Evolutionary conservation across 768 basidiomycete genomes (phyloP), one percentile per base, ranked within the genome.

Genomic region (Leccinum subgranulosum): DNA sequence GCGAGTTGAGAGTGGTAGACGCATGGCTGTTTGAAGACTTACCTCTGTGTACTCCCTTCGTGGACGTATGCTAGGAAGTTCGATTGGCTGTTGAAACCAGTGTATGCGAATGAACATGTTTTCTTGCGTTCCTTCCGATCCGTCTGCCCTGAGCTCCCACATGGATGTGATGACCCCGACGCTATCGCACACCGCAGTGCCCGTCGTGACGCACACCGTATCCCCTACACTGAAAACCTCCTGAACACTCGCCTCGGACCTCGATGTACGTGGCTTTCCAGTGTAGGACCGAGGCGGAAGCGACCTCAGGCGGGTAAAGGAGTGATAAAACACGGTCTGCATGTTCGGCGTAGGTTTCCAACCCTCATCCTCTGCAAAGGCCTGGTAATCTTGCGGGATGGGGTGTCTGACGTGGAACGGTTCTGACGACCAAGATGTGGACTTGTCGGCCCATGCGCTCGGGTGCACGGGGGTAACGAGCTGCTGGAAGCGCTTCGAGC

Each of bases 11-110:
- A 60, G 12, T 19, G 47, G 46, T 46, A 27, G 47, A 49, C 53
- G 21, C 4, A 21, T 4, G 33, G 39, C 12, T 14, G 23, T 10
- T 47, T n/a, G 15, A 55, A 14, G 9, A 66, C 79, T 49, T 55
- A 90, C 90, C 72, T 86, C 79, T 47, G 74, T 64, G 67, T 86
- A 81, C 17, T 83, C 81, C 45, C 88, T 78, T 60, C 81, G 81
- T 1, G 82, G 83, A 12, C 89, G 77, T 53, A 84, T 73, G 25
- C 73, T 72, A 7, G 88, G 80, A 57, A 91, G 73, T 66, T 92
- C 84, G 0, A 74, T 71, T 1, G 88, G 88, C 31, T 84, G 74
- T 59, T 88, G 72, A 64, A 92, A 92, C 90, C 89, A 92, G 62
- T 90, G 90, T 23, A 92, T 72, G 27, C 81, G 78, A 23, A 88